A percentile compares a stretch with the other conserved stretches of the same genome.
These are phyloP conservation scores for Melampsora americana DNA, from an alignment of 1,284 basidiomycete genomes.

Conservation along the genomic window DNA sequence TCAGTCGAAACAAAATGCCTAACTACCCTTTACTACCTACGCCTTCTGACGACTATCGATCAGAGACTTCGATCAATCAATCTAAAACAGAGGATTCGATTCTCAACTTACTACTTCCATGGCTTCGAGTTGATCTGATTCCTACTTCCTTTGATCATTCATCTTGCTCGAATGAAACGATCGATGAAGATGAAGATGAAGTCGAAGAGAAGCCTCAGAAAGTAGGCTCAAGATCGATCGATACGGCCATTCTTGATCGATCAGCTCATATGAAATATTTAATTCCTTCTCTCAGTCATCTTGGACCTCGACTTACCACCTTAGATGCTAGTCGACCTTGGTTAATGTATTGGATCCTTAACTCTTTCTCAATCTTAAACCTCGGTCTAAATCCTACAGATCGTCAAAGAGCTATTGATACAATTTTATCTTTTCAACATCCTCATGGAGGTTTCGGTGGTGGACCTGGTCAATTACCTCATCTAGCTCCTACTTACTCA, in stretches of 20 bases:
- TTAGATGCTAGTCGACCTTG: constrained; percentile 90
- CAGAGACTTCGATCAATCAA: constrained; percentile 66
- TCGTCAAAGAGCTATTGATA: constrained; percentile 50
- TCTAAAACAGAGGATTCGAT: constrained; percentile 67
- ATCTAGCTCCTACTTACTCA: constrained; percentile 54
- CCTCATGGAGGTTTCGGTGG: constrained; percentile 51
- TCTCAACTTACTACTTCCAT: constrained; percentile 57
- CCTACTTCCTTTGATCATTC: constrained; percentile 47
- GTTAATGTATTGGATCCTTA: constrained; percentile 85
- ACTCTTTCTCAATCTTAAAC: constrained; percentile 65
- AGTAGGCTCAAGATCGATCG: constrained; percentile 25
- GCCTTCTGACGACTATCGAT: constrained; percentile 59
- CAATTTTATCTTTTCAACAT: constrained; percentile 53
- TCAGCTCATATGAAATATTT: constrained; percentile 68
- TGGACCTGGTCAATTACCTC: constrained; percentile 52
- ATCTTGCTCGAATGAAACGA: constrained; percentile 3
- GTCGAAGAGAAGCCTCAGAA: constrained; percentile 40
- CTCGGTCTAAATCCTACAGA: constrained; percentile 47
- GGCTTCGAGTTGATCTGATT: constrained; percentile 48
- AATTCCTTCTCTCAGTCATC: constrained; percentile 53
- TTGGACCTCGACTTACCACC: constrained; percentile 69
- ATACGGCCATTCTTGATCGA: constrained; percentile 58
- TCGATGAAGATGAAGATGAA: constrained; percentile 44
- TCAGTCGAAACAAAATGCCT: constrained; percentile 15
- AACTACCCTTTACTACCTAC: constrained; percentile 21